These are phyloP conservation scores for Zygotorulaspora danielsina DNA, from an alignment of 805 yeast species.

Conservation along the genomic window DNA sequence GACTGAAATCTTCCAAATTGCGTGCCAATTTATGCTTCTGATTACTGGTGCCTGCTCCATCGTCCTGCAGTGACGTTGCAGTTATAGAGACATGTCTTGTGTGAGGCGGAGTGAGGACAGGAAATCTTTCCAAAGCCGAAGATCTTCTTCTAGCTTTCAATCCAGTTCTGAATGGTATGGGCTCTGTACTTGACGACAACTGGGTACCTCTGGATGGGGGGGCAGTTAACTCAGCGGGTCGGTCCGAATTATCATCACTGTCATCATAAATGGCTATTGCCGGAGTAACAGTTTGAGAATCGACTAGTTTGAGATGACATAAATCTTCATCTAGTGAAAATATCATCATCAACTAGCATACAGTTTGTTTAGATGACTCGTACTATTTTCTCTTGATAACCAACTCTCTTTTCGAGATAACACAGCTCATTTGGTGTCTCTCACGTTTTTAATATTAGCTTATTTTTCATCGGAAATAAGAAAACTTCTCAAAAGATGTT, in stretches of 20 bases:
- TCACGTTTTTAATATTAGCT: too few relatives aligned
- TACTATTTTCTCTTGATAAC: too few relatives aligned
- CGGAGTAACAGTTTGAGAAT: neutral
- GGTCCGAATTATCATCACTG: conserved; percentile 1
- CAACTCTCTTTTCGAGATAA: too few relatives aligned
- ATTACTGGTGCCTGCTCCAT: neutral
- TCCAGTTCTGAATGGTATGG: conserved; percentile 5
- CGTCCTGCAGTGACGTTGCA: conserved; percentile 3
- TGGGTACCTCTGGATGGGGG: neutral
- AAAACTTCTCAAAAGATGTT: neutral
- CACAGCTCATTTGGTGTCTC: too few relatives aligned
- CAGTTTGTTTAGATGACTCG: neutral
- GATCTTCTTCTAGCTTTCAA: conserved; percentile 29
- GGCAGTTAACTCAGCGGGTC: neutral
- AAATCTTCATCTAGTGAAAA: conserved; percentile 28
- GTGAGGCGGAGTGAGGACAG: conserved; percentile 28
- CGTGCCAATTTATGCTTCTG: conserved; percentile 14
- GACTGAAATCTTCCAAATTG: conserved; percentile 56
- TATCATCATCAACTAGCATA: conserved; percentile 16
- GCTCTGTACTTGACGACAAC: conserved; percentile 5
- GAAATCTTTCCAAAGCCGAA: conserved; percentile 29
- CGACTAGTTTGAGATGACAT: conserved; percentile 6
- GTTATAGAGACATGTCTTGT: conserved; percentile 26
- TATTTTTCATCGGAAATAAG: conserved; percentile 2
- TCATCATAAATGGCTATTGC: conserved; percentile 10